Evolutionary conservation across 176 grass and related monocot species (phyloP).

Genomic region (Zoysia pacifica): DNA sequence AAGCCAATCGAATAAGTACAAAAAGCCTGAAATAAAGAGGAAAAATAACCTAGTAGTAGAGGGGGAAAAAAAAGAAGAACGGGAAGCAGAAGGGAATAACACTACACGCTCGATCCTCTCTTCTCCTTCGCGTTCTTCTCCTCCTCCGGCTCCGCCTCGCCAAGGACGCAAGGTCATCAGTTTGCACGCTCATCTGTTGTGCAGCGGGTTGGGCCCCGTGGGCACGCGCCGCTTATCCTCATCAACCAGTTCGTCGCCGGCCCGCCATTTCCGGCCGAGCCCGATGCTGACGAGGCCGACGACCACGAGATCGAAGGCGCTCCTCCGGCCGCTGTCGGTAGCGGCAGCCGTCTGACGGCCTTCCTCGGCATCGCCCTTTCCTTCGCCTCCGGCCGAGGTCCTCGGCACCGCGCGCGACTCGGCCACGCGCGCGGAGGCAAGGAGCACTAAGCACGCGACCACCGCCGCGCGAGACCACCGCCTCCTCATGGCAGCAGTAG

Average conservation of each 20-base stretch:
- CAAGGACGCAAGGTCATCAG: background rate
- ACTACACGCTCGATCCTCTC: slow-evolving; percentile 30
- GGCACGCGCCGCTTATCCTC: slow-evolving; percentile 71
- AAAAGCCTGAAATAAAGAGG: background rate
- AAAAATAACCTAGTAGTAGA: background rate
- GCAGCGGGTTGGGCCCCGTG: slow-evolving; percentile 75
- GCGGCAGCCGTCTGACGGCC: background rate
- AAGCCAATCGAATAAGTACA: slow-evolving; percentile 35
- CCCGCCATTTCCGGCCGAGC: slow-evolving; percentile 43
- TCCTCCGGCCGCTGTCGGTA: background rate
- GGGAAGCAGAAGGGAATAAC: slow-evolving; percentile 66
- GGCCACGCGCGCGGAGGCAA: slow-evolving; percentile 38
- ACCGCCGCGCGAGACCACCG: slow-evolving; percentile 53
- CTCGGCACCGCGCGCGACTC: slow-evolving; percentile 4
- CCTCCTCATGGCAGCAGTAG: slow-evolving; percentile 23
- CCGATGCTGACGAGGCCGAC: slow-evolving; percentile 46
- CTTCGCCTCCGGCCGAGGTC: background rate
- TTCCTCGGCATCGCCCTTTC: too few relatives aligned
- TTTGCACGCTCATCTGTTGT: slow-evolving; percentile 51
- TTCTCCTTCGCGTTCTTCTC: slow-evolving; percentile 62
- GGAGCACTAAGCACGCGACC: slow-evolving; percentile 50
- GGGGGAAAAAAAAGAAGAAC: slow-evolving; percentile 46
- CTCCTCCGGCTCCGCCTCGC: slow-evolving; percentile 7
- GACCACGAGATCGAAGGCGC: slow-evolving; percentile 41
- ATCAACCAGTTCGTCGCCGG: slow-evolving; percentile 31